Base-by-base conservation (phyloP, 1,139 yeast species). In the Pichia sp. region DNA sequence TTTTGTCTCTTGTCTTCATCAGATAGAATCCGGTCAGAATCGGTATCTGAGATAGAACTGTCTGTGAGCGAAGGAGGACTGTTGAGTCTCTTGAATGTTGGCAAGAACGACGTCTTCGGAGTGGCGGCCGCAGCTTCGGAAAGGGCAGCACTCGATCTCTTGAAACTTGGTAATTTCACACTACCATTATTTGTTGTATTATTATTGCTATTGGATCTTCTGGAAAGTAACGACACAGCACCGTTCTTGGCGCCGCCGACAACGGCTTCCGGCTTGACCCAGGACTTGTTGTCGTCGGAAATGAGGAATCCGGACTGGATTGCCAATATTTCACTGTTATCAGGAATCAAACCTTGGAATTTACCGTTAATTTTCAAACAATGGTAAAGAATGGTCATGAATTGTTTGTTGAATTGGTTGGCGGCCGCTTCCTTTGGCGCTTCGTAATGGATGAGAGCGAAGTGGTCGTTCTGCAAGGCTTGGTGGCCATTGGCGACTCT, bases 231-330 rank as follows among this genome's bases (percentile, higher is more conserved):
- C 20, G n/a, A 15, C 10, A 17, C 39, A 14, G 34, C 8, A 15
- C 17, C 17, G 17, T 32, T 32, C n/a, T 30, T 30, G n/a, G 7
- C n/a, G 7, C 2, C 7, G 12, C 2, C 53, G 15, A 36, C 38
- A 1, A 47, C 41, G 2, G 46, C 40, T 15, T 43, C 46, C 11
- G 82, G 81, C 59, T 73, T 77, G 11, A 61, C 49, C 83, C 83
- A 78, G 27, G 54, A 55, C 7, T 61, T 55, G 34, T 68, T 73
- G 21, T 60, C 62, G 27, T 68, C 72, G 21, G 62, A 60, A 3
- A 76, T 65, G n/a, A 79, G 62, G 53, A 85, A 81, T 0, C 94
- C 94, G 11, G 76, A 70, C 75, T 82, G 72, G 42, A 85, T 69
- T 24, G 80, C 86, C 51, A 80, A 82, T 48, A 84, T 63, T 38